Evolutionary conservation across 1,139 yeast species (phyloP).

Genomic region (Spencermartinsiella ligniputridi): DNA sequence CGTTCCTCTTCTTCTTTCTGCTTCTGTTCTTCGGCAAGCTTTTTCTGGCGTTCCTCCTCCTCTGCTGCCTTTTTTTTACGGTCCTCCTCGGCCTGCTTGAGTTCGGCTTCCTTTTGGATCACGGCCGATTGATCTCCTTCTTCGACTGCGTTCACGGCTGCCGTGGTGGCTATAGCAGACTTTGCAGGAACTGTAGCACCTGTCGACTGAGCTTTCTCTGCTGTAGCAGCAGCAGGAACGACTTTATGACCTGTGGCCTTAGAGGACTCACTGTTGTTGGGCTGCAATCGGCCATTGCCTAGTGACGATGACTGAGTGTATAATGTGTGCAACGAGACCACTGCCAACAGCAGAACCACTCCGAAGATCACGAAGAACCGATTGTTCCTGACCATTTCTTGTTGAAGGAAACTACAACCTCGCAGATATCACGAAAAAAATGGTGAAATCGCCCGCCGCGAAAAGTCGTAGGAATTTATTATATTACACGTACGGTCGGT

Average conservation of each 20-base stretch:
- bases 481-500: no score
- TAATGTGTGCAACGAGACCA: background rate
- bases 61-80: background rate
- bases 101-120: conserved; percentile 1
- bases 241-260: no score
- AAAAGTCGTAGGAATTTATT: no score
- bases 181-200: no score
- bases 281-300: background rate
- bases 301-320: background rate
- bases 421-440: no score
- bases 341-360: background rate
- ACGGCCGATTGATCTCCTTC: conserved; percentile 2
- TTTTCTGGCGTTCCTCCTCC: background rate
- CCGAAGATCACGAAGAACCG: background rate
- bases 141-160: background rate
- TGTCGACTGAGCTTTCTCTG: no score
- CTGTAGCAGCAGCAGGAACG: no score
- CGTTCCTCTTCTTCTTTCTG: conserved; percentile 6
- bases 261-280: no score
- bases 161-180: background rate
- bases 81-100: background rate
- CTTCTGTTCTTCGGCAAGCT: conserved; percentile 3
- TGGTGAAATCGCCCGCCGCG: no score
- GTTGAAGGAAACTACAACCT: no score
- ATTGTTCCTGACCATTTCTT: background rate